Conservation (phyloP, 2,329 filamentous ascomycete species). For the Stachybotrys elegans region DNA sequence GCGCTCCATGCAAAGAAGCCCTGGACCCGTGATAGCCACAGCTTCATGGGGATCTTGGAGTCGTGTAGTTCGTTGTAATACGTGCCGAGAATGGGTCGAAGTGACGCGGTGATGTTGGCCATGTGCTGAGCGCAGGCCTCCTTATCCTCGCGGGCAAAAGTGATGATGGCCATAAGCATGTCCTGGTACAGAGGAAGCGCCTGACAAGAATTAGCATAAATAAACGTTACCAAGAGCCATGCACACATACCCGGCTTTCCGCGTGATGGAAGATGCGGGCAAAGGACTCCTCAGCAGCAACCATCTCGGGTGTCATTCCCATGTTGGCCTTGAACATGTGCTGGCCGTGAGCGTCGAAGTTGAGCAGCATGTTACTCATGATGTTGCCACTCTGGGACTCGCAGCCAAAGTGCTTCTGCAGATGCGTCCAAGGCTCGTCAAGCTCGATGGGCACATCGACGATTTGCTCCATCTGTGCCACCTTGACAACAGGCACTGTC, state of each 20-base stretch:
- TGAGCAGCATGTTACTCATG: slow-evolving; percentile 24
- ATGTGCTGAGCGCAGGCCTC: slow-evolving; percentile 13
- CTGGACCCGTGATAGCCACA: slow-evolving; percentile 27
- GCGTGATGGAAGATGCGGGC: slow-evolving; percentile 22
- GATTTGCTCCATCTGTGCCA: slow-evolving; percentile 25
- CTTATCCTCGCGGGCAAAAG: slow-evolving; percentile 15
- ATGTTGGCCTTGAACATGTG: slow-evolving; percentile 24
- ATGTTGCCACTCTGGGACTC: slow-evolving; percentile 25
- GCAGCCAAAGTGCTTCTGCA: slow-evolving; percentile 25
- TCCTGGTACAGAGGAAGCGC: slow-evolving; percentile 21
- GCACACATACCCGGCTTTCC: slow-evolving; percentile 14
- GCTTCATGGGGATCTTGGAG: slow-evolving; percentile 15
- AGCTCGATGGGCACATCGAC: slow-evolving; percentile 24
- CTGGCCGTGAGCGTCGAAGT: slow-evolving; percentile 21
- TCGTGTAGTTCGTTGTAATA: slow-evolving; percentile 24
- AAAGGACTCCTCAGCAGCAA: slow-evolving; percentile 24
- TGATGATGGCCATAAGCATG: slow-evolving; percentile 19
- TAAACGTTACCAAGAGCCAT: background rate
- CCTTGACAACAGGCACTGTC: slow-evolving; percentile 25
- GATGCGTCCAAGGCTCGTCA: slow-evolving; percentile 21
- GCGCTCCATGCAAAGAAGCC: slow-evolving; percentile 31
- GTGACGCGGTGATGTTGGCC: slow-evolving; percentile 8
- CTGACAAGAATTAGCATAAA: background rate
- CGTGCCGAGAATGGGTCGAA: slow-evolving; percentile 17
- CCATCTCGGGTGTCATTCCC: slow-evolving; percentile 19